Conservation (phyloP, 768 basidiomycete genomes). For the Mycena sanguinolenta region DNA sequence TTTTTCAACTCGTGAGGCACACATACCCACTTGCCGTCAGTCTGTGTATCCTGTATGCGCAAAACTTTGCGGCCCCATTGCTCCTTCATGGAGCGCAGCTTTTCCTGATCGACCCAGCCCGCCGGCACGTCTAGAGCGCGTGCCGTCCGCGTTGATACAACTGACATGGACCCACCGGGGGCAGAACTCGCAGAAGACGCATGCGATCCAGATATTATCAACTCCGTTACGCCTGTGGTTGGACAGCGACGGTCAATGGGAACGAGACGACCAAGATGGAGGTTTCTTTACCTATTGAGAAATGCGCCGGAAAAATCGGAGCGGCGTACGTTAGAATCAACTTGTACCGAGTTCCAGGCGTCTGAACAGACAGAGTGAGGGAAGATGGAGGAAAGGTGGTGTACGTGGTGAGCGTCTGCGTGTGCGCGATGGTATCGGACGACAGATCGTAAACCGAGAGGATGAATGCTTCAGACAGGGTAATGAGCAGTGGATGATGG, state of each 20-base stretch:
- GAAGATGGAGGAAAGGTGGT: constrained; percentile 86
- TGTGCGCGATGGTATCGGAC: constrained; percentile 61
- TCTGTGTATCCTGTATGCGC: constrained; percentile 79
- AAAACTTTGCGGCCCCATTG: constrained; percentile 85
- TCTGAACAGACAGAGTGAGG: constrained; percentile 78
- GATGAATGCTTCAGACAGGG: constrained; percentile 75
- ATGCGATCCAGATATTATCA: constrained; percentile 67
- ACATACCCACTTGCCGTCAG: constrained; percentile 87
- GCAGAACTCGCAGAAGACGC: constrained; percentile 36
- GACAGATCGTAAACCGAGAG: constrained; percentile 82
- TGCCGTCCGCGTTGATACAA: constrained; percentile 71
- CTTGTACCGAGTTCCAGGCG: constrained; percentile 69
- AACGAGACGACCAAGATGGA: constrained; percentile 5
- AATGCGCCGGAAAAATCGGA: constrained; percentile 86
- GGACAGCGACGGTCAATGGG: constrained; percentile 60
- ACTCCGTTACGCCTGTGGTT: constrained; percentile 71
- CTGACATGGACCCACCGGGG: constrained; percentile 54
- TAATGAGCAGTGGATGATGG: constrained; percentile 82
- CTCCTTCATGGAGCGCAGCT: constrained; percentile 73
- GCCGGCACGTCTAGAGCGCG: constrained; percentile 79
- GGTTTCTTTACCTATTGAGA: constrained; percentile 34
- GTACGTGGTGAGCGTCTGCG: constrained; percentile 81
- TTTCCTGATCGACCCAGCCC: constrained; percentile 79
- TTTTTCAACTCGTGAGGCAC: constrained; percentile 59
- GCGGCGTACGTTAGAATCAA: constrained; percentile 81